Conservation (phyloP, 352 stramenopile species). For the Phytophthora citricola region DNA sequence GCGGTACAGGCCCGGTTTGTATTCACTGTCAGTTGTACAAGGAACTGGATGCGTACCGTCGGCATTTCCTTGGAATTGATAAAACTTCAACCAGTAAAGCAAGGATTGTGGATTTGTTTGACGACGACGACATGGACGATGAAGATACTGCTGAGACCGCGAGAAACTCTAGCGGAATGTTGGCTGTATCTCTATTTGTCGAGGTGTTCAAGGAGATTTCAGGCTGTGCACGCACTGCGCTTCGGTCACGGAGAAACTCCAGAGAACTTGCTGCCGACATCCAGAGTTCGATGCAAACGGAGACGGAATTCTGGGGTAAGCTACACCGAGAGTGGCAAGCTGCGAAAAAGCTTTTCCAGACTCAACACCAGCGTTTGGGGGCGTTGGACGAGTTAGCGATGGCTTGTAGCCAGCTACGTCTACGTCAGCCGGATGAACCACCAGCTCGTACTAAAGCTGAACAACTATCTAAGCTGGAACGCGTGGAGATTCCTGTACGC, state of each 20-base stretch:
- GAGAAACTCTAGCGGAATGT: conserved; percentile 5
- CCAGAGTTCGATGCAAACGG: conserved; percentile 45
- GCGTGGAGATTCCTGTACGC: conserved; percentile 51
- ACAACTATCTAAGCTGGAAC: conserved; percentile 65
- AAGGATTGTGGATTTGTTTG: conserved; percentile 17
- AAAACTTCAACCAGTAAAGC: conserved; percentile 26
- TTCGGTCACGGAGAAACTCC: conserved; percentile 12
- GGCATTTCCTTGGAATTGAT: conserved; percentile 67
- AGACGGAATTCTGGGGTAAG: conserved; percentile 56
- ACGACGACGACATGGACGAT: conserved; percentile 20
- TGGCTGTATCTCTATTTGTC: conserved; percentile 47
- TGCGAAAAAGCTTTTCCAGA: conserved; percentile 73
- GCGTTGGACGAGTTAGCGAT: conserved; percentile 81
- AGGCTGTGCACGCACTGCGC: conserved; percentile 27
- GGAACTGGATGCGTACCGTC: conserved; percentile 61
- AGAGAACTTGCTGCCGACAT: conserved; percentile 18
- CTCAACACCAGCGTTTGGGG: conserved; percentile 74
- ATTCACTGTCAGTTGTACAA: conserved; percentile 73
- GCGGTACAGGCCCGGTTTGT: conserved; percentile 61
- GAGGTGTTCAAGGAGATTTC: conserved; percentile 73
- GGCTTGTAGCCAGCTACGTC: conserved; percentile 71
- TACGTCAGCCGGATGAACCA: conserved; percentile 52
- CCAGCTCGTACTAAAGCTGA: conserved; percentile 42
- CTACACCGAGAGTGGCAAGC: conserved; percentile 60
- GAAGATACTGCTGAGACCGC: conserved; percentile 8